Evolutionary conservation across 352 stramenopile species (phyloP).

Genomic region (Pythium brachiatum): DNA sequence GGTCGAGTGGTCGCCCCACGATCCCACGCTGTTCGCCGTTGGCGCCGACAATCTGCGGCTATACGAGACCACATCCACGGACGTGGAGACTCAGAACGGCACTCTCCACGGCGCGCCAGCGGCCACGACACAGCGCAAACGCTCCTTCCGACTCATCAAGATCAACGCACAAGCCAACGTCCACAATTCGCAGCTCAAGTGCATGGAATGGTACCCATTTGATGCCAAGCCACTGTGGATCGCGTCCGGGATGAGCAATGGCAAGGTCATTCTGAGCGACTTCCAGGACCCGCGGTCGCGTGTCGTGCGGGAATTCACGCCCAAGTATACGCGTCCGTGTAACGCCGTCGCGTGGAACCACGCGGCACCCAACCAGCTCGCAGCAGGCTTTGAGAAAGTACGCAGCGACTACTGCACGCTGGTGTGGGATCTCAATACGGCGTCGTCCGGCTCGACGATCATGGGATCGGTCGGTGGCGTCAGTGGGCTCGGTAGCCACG

Average conservation of each 20-base stretch:
- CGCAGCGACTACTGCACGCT: slow-evolving; percentile 83
- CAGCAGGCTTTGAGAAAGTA: slow-evolving; percentile 84
- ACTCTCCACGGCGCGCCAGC: slow-evolving; percentile 6
- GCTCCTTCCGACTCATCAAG: slow-evolving; percentile 76
- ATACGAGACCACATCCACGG: slow-evolving; percentile 54
- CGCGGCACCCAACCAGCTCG: slow-evolving; percentile 70
- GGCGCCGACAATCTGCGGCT: slow-evolving; percentile 78
- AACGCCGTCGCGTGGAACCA: slow-evolving; percentile 85
- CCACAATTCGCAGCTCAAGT: slow-evolving; percentile 65
- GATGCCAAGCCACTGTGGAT: slow-evolving; percentile 72
- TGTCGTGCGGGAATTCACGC: slow-evolving; percentile 67
- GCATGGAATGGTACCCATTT: slow-evolving; percentile 82
- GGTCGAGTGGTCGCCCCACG: slow-evolving; percentile 83
- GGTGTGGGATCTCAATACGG: slow-evolving; percentile 79
- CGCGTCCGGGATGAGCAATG: slow-evolving; percentile 63
- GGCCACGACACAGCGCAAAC: slow-evolving; percentile 79
- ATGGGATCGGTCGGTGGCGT: slow-evolving; percentile 18
- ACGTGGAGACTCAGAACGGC: slow-evolving; percentile 23
- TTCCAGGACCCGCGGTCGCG: slow-evolving; percentile 67
- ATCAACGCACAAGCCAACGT: slow-evolving; percentile 40
- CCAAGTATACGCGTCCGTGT: slow-evolving; percentile 81
- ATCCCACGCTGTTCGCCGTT: slow-evolving; percentile 80
- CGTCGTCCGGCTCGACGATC: slow-evolving; percentile 24
- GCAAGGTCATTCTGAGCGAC: slow-evolving; percentile 83
- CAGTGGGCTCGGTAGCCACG: not conserved